Percentiles rank a stretch among this genome's conserved stretches.
Evolutionary conservation across 345 rosid species (phyloP).

Genomic region (Populus pruinosa): DNA sequence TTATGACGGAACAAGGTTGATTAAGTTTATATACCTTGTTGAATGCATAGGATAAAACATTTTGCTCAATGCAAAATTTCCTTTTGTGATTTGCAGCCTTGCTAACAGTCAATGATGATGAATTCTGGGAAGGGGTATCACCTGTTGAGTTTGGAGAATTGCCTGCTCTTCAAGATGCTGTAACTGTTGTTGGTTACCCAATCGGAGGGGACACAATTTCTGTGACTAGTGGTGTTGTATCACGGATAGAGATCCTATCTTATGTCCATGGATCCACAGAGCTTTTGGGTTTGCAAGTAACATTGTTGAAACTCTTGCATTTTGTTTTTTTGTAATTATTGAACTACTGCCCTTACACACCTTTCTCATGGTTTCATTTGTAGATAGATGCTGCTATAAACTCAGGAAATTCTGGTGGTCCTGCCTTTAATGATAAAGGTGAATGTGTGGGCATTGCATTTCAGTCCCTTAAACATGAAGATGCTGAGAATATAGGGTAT

Average conservation of each 20-base stretch:
- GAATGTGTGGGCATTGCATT: conserved; percentile 94
- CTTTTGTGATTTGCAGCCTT: conserved; percentile 48
- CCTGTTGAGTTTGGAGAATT: conserved; percentile 89
- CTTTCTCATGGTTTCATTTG: conserved; percentile 8
- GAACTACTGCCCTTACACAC: not conserved
- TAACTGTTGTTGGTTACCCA: conserved; percentile 94
- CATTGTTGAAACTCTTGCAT: not conserved
- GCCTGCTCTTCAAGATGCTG: conserved; percentile 96
- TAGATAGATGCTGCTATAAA: conserved; percentile 99
- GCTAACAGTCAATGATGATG: conserved; percentile 73
- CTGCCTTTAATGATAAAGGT: conserved; percentile 91
- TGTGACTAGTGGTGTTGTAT: conserved; percentile 95
- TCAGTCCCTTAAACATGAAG: conserved; percentile 94
- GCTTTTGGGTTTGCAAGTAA: conserved; percentile 89
- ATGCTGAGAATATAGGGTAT: conserved; percentile 92
- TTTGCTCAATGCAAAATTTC: not conserved
- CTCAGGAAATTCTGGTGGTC: conserved; percentile 97
- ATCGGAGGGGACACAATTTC: conserved; percentile 98
- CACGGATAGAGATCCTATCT: conserved; percentile 85
- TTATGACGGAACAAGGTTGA: not conserved
- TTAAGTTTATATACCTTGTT: not conserved
- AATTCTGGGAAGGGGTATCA: conserved; percentile 87
- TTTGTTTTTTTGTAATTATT: not conserved
- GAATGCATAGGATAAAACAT: not conserved
- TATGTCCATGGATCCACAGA: conserved; percentile 94